Evolutionary conservation across 805 yeast species (phyloP), one percentile per base, ranked within the genome.

Genomic region (Wickerhamomyces queroliae): DNA sequence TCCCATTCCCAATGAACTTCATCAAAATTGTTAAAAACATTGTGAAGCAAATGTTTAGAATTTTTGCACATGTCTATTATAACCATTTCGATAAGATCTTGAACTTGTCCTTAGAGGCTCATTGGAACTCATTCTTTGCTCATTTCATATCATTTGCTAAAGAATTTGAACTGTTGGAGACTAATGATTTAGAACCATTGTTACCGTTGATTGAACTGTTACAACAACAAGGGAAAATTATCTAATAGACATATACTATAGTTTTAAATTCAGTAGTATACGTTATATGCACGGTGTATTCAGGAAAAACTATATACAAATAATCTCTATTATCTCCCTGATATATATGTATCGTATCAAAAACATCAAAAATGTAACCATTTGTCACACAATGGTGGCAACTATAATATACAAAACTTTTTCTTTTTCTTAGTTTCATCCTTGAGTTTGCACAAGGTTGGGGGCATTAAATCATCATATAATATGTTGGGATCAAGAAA

Each of bases 101-200:
- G n/a, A 97, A 93, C 59, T 64, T 93, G 43, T 82, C 95, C 2
- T 62, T 93, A 43, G 99, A 93, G 59, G 96, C 98, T 1, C 98
- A 93, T 59, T 93, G 96, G 95, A 93, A 93, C 61, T 90, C 98
- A 3, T 86, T 90, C 52, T 93, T 95, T 63, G 93, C 96, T 13
- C 99, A 93, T 59, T 93, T 85, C 55, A 75, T 91, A 33, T 83
- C 95, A 38, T 87, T 93, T 55, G 76, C 84, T 12, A 82, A 83
- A 48, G 95, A 89, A 48, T 93, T 87, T 60, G 81, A 77, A 38
- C 72, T 93, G 47, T 69, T 93, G 26, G 98, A 89, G 43, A 67
- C 78, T 38, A 69, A 71, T 39, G 99, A 93, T 47, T 64, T 89
- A 61, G 83, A 71, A 40, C 98, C 99, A 0, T 64, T 93, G 45